Evolutionary conservation across 257 asterid species (phyloP).

Genomic region (Ajuga chamaepitys): DNA sequence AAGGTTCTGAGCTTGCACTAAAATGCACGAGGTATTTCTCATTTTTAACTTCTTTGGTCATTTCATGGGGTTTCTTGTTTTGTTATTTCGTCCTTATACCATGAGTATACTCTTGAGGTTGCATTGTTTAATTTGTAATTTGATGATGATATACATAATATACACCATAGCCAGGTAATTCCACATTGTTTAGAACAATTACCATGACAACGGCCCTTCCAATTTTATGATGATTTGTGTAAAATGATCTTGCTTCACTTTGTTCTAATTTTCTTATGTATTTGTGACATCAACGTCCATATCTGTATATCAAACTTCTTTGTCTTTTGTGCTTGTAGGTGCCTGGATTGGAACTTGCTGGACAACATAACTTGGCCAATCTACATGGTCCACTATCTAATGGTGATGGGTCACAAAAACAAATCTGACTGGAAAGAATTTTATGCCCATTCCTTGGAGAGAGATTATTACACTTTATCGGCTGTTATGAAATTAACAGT

Average conservation of each 20-base stretch:
- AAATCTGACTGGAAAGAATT: constrained; percentile 65
- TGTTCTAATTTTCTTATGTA: neutral
- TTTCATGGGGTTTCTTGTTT: neutral
- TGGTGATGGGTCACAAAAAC: constrained; percentile 45
- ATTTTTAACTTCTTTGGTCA: neutral
- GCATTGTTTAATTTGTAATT: neutral
- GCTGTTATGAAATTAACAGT: constrained; percentile 57
- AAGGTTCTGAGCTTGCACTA: constrained; percentile 62
- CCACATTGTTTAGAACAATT: neutral
- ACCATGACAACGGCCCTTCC: neutral
- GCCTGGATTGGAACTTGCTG: constrained; percentile 81
- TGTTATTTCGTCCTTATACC: neutral
- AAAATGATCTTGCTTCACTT: neutral
- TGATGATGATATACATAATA: neutral
- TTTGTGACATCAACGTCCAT: neutral
- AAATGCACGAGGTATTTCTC: constrained; percentile 67
- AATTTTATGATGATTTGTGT: neutral
- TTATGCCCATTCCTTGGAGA: constrained; percentile 57
- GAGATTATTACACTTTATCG: constrained; percentile 64
- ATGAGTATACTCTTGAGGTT: constrained; percentile 1
- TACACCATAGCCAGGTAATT: neutral
- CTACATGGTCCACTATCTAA: constrained; percentile 61
- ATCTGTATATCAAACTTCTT: neutral
- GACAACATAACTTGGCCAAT: constrained; percentile 85
- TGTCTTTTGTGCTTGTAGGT: constrained; percentile 33